Conservation (phyloP, 306 rosid species). For the Medicago ruthenica region DNA sequence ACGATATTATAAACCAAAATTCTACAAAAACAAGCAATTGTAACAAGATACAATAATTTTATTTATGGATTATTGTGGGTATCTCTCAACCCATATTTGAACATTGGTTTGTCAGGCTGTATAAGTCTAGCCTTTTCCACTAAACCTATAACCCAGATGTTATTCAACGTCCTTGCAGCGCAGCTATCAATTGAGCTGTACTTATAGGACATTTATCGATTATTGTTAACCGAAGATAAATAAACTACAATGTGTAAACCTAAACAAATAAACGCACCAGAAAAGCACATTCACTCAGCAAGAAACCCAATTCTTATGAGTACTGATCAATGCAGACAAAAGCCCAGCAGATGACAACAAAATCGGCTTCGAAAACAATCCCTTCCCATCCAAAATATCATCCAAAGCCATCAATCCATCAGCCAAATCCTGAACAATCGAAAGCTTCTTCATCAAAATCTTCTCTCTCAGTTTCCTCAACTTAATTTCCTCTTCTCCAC, state of each 20-base stretch:
- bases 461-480: conserved; percentile 61
- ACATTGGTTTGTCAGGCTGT: no score
- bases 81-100: no score
- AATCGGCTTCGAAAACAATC: conserved; percentile 59
- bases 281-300: conserved; percentile 50
- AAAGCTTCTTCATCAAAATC: conserved; percentile 69
- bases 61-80: conserved; percentile 16
- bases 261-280: conserved; percentile 32
- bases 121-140: no score
- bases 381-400: conserved; percentile 74
- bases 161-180: no score
- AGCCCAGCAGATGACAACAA: conserved; percentile 74
- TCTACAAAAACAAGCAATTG: neutral
- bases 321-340: conserved; percentile 78
- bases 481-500: conserved; percentile 51
- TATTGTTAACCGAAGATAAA: neutral
- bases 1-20: neutral
- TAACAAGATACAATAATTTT: neutral
- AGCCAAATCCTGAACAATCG: conserved; percentile 85
- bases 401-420: conserved; percentile 84
- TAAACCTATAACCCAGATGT: no score
- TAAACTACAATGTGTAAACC: neutral
- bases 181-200: neutral
- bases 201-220: neutral
- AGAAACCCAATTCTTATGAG: conserved; percentile 88